Base-by-base conservation (phyloP, 2,329 filamentous ascomycete genomes). In the Xylaria hypoxylon region DNA sequence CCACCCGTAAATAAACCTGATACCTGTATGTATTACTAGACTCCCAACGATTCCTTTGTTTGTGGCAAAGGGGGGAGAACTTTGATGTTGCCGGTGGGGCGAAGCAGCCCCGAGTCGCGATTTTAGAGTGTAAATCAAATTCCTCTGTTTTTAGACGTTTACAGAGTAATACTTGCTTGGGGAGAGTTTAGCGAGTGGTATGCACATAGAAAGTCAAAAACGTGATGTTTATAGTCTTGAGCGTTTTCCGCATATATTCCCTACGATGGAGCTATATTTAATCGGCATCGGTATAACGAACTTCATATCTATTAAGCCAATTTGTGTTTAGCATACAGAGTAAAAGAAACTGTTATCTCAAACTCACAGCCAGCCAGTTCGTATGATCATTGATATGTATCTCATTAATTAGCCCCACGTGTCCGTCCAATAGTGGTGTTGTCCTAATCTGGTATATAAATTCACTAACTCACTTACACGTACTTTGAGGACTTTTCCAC, bases 1-100 rank as follows among this genome's bases (percentile, higher is more conserved):
- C 75, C 59, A 76, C 81, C 73, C 85, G 86, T 81, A 72, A 84
- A 84, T 87, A 82, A 71, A 13, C 19, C 51, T 38, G 42, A 58
- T 60, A 42, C 57, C 68, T 72, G 73, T 72, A 75, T 78, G 76
- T 77, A 78, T 70, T 74, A 76, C 73, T 76, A 76, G 71, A 70
- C 71, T 71, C 68, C 62, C 62, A 65, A 73, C 59, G 69, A 71
- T 72, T 77, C 75, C 74, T 77, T 76, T 75, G 71, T 76, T 59
- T 67, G 69, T 69, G 67, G 70, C 68, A 72, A 72, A 62, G 70
- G 71, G 69, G 70, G 72, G 68, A 70, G 62, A 68, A 72, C 62
- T 65, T 64, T 62, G 72, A 72, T 67, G 71, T 71, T 70, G 69
- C 70, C 62, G 70, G 68, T 24, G 55, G 70, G 69, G 61, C 60